Conservation (phyloP, 805 yeast genomes). For the Metschnikowia aberdeeniae region DNA sequence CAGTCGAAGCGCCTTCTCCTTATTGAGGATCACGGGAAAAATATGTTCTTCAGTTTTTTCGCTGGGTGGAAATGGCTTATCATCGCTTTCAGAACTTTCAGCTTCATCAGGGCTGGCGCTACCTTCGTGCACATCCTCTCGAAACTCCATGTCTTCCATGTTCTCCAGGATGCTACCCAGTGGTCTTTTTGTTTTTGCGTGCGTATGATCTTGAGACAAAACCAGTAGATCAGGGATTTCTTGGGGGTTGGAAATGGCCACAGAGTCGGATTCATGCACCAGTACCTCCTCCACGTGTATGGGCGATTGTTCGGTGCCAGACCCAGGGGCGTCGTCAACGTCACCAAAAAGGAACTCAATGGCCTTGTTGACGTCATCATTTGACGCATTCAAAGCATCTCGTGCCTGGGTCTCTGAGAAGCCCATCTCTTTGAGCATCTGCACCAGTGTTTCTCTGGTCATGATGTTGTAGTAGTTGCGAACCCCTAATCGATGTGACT, state of each 20-base stretch:
- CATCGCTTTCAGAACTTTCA: slow-evolving; percentile 1
- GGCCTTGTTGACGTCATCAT: slow-evolving; percentile 16
- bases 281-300: slow-evolving; percentile 4
- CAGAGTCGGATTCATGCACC: slow-evolving; percentile 18
- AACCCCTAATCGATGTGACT: neutral
- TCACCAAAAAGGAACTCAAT: slow-evolving; percentile 20
- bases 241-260: slow-evolving; percentile 25
- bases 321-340: slow-evolving; percentile 8
- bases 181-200: slow-evolving; percentile 4
- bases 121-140: slow-evolving; percentile 4
- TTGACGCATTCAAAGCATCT: slow-evolving; percentile 15
- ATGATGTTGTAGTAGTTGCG: slow-evolving; percentile 5
- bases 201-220: neutral
- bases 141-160: neutral
- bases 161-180: slow-evolving; percentile 6
- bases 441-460: slow-evolving; percentile 9
- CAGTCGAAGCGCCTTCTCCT: slow-evolving; percentile 15
- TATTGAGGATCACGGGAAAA: slow-evolving; percentile 12
- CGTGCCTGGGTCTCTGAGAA: slow-evolving; percentile 15
- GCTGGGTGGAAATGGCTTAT: slow-evolving; percentile 10
- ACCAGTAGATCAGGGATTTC: slow-evolving; percentile 28
- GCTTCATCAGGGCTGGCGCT: slow-evolving; percentile 6
- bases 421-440: slow-evolving; percentile 20
- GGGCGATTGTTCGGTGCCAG: slow-evolving; percentile 12
- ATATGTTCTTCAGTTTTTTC: slow-evolving; percentile 9